Base-by-base conservation (phyloP, 139 green algal genomes). In the Eudorina sp. region DNA sequence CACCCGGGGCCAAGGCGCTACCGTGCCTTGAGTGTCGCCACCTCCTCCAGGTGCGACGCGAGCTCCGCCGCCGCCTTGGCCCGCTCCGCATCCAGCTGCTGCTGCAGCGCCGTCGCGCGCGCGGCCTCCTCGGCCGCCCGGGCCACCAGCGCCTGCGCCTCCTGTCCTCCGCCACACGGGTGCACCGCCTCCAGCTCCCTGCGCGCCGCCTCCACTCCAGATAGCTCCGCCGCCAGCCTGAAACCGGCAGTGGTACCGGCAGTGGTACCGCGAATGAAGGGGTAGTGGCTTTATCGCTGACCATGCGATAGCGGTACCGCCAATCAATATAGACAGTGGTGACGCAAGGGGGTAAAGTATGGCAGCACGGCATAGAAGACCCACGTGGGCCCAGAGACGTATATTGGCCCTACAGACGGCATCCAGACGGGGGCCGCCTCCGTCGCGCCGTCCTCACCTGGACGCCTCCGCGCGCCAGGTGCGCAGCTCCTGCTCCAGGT, bases 61-160 rank as follows among this genome's bases (percentile, higher is more conserved):
- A 29, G 16, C n/a, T 82, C 68, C 27, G 88, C 86, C 0, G 80
- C 88, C 7, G 53, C 80, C 88, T 88, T 70, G 51, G 88, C 69
- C 38, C 88, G 80, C 88, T 91, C 88, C 72, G 88, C 76, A 19
- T 91, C 88, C 34, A 91, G 79, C 72, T 91, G 88, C 27, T 73
- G 80, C 88, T 88, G 78, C 43, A 91, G 79, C 31, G 88, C 72
- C 13, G 70, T 45, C 25, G 70, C 76, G 9, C 88, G 80, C 23
- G 88, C 88, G 0, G 34, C 6, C 0, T 68, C 45, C 58, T 91
- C 88, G 9, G 80, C 88, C 3, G 69, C 41, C 19, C 80, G 51
- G n/a, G 79, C 80, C 16, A 55, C 25, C 2, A 34, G 18, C 13
- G 80, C 79, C 1, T 64, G 58, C 5, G 58, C 45, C 45, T 90